phyloP scores from a whole-genome alignment of 2,329 filamentous ascomycete species.

The Esteya vermicola region DNA sequence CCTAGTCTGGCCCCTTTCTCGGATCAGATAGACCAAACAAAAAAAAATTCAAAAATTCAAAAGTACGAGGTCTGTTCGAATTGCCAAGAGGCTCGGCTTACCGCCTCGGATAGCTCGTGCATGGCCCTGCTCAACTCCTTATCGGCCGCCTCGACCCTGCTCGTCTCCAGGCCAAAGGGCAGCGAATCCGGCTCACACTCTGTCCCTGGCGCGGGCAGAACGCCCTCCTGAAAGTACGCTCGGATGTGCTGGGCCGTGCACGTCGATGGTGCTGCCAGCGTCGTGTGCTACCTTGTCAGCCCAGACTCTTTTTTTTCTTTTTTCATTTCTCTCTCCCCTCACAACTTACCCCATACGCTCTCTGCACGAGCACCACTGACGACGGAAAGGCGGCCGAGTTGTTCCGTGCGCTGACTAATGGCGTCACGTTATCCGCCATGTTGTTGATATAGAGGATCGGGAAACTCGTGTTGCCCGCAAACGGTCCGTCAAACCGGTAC shows the following conservation, averaged over 20 bases:
- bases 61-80: too few species aligned
- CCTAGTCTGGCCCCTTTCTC: too few species aligned
- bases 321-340: conserved; percentile 14
- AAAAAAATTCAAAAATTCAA: too few species aligned
- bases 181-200: conserved; percentile 8
- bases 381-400: conserved; percentile 12
- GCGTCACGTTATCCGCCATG: conserved; percentile 30
- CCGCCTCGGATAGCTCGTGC: neutral
- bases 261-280: conserved; percentile 26
- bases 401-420: conserved; percentile 21
- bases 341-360: conserved; percentile 29
- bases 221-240: conserved; percentile 30
- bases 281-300: conserved; percentile 25
- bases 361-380: conserved; percentile 31
- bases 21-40: too few species aligned
- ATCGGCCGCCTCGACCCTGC: neutral
- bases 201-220: conserved; percentile 20
- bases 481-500: conserved; percentile 22
- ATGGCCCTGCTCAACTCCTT: neutral
- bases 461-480: conserved; percentile 18
- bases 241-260: conserved; percentile 28
- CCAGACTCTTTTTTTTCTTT: too few species aligned
- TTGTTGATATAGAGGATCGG: conserved; percentile 30
- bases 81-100: neutral
- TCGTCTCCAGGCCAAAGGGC: conserved; percentile 5